A percentile compares a stretch with the other conserved stretches of the same genome.
phyloP scores from a whole-genome alignment of 1,284 basidiomycete species.

The Cutaneotrichosporon sp. region DNA sequence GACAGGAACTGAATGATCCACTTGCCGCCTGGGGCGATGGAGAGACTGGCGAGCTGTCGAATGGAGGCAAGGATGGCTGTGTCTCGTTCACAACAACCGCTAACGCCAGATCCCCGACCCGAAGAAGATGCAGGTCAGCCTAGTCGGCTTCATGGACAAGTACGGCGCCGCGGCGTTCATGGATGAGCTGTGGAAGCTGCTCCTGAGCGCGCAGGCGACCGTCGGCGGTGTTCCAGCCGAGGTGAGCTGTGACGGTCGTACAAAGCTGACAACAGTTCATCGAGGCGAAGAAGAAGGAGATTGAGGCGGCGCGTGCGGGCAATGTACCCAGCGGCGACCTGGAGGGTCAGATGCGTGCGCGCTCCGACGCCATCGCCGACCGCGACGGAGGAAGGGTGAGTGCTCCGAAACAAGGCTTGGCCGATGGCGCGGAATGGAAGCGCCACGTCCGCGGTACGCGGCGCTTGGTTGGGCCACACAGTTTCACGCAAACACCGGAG shows the following conservation, averaged over 20 bases:
- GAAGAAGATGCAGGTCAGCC: conserved; percentile 89
- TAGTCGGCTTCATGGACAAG: conserved; percentile 81
- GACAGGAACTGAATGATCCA: too few relatives aligned
- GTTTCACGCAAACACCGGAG: not conserved
- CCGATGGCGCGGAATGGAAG: not conserved
- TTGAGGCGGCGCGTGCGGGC: conserved; percentile 64
- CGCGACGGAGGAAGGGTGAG: conserved; percentile 15
- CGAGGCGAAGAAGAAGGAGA: conserved; percentile 93
- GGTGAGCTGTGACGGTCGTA: conserved; percentile 28
- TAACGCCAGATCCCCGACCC: conserved; percentile 78
- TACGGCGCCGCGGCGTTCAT: conserved; percentile 77
- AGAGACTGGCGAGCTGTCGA: not conserved
- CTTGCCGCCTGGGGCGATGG: too few relatives aligned
- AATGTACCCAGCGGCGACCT: conserved; percentile 4
- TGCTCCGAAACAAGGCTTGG: not conserved
- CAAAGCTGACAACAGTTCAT: conserved; percentile 64
- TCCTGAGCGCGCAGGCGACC: conserved; percentile 86
- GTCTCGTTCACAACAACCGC: not conserved
- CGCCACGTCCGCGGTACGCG: not conserved
- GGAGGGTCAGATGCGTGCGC: conserved; percentile 23
- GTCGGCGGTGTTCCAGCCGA: conserved; percentile 88
- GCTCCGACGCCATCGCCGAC: conserved; percentile 12
- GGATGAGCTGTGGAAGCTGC: conserved; percentile 80
- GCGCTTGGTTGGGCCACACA: too few relatives aligned
- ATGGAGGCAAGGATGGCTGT: not conserved